Base-by-base conservation (phyloP, 2,329 filamentous ascomycete species). In the Teratosphaeria gauchensis region DNA sequence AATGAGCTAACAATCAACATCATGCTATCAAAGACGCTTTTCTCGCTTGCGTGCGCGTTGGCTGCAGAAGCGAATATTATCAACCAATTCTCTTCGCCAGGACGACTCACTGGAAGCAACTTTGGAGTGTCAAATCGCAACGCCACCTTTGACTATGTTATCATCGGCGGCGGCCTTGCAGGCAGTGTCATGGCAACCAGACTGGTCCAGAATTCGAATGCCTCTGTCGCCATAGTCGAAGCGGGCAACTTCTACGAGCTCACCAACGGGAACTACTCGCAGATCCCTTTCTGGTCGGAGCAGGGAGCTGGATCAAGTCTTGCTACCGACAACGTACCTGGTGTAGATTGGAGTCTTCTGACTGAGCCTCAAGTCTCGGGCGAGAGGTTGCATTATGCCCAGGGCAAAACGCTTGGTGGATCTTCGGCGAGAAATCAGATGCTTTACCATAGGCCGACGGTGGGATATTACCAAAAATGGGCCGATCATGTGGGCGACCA, bases 381-480 rank as follows among this genome's bases (percentile, higher is more conserved):
- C 5, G 32, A 53, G n/a, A 59, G 28, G 2, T 53, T 62, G 11
- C 58, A 58, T 21, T 65, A 68, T 46, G 58, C 61, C 11, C 62
- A 62, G 53, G 66, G 65, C 12, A 68, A 64, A 55, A 54, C 35
- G n/a, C 51, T 69, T 4, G 65, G 65, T 33, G 66, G 66, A 16
- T 63, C 59, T 30, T 65, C 62, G 8, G 65, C 64, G 9, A 58
- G 62, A 12, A 68, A 68, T 53, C 63, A 63, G 35, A 63, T 60
- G 56, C 58, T 59, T 31, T 66, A 65, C 42, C 62, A 66, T 12
- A 58, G 70, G 30, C 63, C 66, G 1, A 69, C 70, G 6, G 56
- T 59, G 4, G 70, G 62, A 12, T 66, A 65, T 30, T 66, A 71
- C 61, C 61, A 71, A 54, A 59, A 51, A 35, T 74, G 71, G 55